A percentile compares a stretch with the other conserved stretches of the same genome.
These are phyloP conservation scores for Aspergillus cejpii DNA, from an alignment of 2,329 filamentous ascomycete species.

Conservation along the genomic window DNA sequence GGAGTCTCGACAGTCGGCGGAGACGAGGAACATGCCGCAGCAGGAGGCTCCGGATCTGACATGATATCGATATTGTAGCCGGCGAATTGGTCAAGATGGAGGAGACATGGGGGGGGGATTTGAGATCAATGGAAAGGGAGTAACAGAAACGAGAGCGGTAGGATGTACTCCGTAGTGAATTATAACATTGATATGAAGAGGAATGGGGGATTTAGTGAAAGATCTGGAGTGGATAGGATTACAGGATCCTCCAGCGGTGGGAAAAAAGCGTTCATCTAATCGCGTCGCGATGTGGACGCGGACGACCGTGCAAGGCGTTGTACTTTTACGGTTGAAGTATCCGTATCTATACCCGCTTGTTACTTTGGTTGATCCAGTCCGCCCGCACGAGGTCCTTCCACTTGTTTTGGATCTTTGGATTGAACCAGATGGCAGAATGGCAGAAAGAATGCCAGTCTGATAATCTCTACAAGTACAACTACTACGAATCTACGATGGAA, in stretches of 20 bases:
- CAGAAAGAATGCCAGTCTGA: no score
- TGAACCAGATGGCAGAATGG: no score
- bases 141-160: constrained; percentile 9
- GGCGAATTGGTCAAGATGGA: constrained; percentile 15
- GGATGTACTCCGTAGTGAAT: constrained; percentile 7
- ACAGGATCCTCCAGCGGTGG: constrained; percentile 19
- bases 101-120: constrained; percentile 10
- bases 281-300: constrained; percentile 34
- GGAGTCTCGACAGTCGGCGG: constrained; percentile 29
- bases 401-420: no score
- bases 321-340: constrained; percentile 1
- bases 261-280: constrained; percentile 21
- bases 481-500: no score
- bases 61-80: constrained; percentile 18
- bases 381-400: constrained; percentile 6
- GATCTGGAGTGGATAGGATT: constrained; percentile 15
- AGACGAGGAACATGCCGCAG: constrained; percentile 27
- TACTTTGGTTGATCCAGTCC: constrained; percentile 5
- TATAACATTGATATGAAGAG: background rate
- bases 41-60: constrained; percentile 33
- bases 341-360: background rate
- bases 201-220: constrained; percentile 1
- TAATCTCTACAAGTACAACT: no score
- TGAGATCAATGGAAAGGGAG: constrained; percentile 3
- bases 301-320: constrained; percentile 15